Conservation (phyloP, 768 basidiomycete genomes). For the Pisolithus albus region DNA sequence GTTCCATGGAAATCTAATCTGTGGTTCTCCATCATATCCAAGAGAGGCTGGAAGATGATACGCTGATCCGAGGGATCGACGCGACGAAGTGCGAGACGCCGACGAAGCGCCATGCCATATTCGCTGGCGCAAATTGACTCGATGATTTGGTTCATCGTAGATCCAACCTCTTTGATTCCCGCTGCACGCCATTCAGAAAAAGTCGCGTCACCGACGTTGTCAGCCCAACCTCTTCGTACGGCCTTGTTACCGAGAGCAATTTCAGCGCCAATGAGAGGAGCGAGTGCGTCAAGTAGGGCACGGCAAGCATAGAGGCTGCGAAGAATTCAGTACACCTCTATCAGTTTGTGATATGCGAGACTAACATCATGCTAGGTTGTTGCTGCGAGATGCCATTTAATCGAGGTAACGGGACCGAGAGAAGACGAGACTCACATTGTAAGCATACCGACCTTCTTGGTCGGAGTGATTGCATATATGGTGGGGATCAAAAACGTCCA, state of each 20-base stretch:
- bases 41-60: slow-evolving; percentile 54
- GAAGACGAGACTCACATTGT: slow-evolving; percentile 34
- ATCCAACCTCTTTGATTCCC: slow-evolving; percentile 45
- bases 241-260: slow-evolving; percentile 43
- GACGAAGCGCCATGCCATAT: slow-evolving; percentile 66
- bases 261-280: slow-evolving; percentile 86
- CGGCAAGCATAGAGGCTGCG: slow-evolving; percentile 70
- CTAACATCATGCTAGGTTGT: slow-evolving; percentile 74
- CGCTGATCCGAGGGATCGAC: slow-evolving; percentile 52
- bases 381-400: slow-evolving; percentile 30
- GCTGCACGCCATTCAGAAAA: slow-evolving; percentile 55
- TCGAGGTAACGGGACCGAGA: not conserved
- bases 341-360: not conserved
- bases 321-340: slow-evolving; percentile 3
- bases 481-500: slow-evolving; percentile 81
- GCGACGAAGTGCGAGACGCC: slow-evolving; percentile 75
- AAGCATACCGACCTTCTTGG: slow-evolving; percentile 69
- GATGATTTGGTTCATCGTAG: slow-evolving; percentile 55
- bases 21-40: slow-evolving; percentile 65
- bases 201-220: slow-evolving; percentile 42
- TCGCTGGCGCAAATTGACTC: slow-evolving; percentile 55
- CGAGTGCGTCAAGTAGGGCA: slow-evolving; percentile 67
- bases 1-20: slow-evolving; percentile 85
- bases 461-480: slow-evolving; percentile 95
- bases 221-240: slow-evolving; percentile 58